Evolutionary conservation across 768 basidiomycete genomes (phyloP).

Genomic region (Tulasnella sp.): DNA sequence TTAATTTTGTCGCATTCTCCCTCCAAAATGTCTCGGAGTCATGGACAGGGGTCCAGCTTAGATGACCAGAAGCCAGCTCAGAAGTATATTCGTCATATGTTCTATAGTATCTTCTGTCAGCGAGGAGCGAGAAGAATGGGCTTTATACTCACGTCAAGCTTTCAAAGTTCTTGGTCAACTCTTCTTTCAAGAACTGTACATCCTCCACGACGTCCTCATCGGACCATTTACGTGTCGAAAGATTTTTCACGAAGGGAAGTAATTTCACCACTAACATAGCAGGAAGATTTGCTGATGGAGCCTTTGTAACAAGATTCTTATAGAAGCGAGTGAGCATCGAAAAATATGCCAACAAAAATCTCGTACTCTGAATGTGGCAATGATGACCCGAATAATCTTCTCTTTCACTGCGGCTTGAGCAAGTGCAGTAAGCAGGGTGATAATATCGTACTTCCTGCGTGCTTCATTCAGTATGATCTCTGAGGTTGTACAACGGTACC

Average conservation of each 20-base stretch:
- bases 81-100: constrained; percentile 95
- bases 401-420: constrained; percentile 90
- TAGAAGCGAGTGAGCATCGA: not conserved
- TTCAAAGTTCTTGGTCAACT: constrained; percentile 72
- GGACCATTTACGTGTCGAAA: constrained; percentile 74
- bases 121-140: not conserved
- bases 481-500: constrained; percentile 20
- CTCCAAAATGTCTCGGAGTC: constrained; percentile 97
- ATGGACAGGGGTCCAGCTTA: constrained; percentile 93
- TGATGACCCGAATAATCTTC: constrained; percentile 86
- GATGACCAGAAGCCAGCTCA: constrained; percentile 75
- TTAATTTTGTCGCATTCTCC: constrained; percentile 77
- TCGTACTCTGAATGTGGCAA: constrained; percentile 77
- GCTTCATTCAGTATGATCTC: not conserved
- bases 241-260: constrained; percentile 74
- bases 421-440: constrained; percentile 68
- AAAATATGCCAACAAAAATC: not conserved
- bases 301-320: constrained; percentile 81
- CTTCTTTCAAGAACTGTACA: constrained; percentile 72
- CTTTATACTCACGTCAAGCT: constrained; percentile 62
- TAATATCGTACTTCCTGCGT: constrained; percentile 72
- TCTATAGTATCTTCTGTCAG: constrained; percentile 29
- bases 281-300: constrained; percentile 76
- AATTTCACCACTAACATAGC: constrained; percentile 84
- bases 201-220: constrained; percentile 95